Evolutionary conservation across 1,284 basidiomycete species (phyloP), one percentile per base, ranked within the genome.

Genomic region (Filobasidium uniguttulatum): DNA sequence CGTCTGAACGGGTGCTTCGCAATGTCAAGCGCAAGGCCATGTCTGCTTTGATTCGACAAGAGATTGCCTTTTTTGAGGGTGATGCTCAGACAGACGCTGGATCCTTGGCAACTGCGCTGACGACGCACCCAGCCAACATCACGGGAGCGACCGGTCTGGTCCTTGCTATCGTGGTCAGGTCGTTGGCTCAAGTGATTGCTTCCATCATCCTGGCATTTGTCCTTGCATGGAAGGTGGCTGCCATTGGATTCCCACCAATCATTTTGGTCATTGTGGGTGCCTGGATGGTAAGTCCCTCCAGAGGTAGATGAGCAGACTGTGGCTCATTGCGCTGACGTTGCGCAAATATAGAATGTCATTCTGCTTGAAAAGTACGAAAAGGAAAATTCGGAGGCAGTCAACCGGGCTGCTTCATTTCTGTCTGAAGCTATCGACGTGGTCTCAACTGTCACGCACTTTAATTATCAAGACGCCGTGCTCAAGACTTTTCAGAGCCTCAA

Each of bases 381-480:
- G 17, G 55, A 56, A 33, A 57, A 62, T 36, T 59, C 64, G 19
- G 60, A 63, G 35, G 60, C 60, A 23, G 60, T 58, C 38, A 66
- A 68, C 36, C 52, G 57, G 20, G 59, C 62, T 17, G 60, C 66
- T 8, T 52, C 55, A 15, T 70, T 65, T 49, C 62, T 71, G 6
- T 57, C 62, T n/a, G 71, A 73, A 47, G 58, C 66, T 12, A 64
- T 70, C 19, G 69, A 71, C 44, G 62, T 64, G 5, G 65, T 72
- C 40, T 59, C 62, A 54, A 65, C 67, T 0, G 65, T 71, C 7
- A 61, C 66, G 3, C 63, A 70, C 0, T 57, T 71, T 7, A 67
- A 69, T 4, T 57, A 68, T 26, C 68, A 72, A 50, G 54, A 43
- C 0, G 61, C 62, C 50, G 48, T 46, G n/a, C 30, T 59, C 12